Evolutionary conservation across 441 rosid species (phyloP).

Genomic region (Populus hybrid): DNA sequence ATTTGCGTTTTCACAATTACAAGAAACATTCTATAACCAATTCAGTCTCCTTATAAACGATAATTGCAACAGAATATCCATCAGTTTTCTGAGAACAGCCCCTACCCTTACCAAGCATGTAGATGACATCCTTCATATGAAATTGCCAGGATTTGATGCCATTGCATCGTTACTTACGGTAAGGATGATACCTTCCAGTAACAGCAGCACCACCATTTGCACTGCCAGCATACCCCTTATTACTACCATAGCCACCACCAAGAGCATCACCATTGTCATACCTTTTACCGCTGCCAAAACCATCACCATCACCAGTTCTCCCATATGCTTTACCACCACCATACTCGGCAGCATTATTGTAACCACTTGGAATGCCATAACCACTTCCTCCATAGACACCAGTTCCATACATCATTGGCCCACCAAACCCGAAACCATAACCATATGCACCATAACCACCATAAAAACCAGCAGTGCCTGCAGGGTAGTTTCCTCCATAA

Average conservation of each 20-base stretch:
- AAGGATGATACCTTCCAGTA: conserved; percentile 28
- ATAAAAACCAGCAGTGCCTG: conserved; percentile 35
- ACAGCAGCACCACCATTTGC: conserved; percentile 16
- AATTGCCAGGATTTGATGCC: neutral
- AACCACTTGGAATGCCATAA: conserved; percentile 34
- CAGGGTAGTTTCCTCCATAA: conserved; percentile 33
- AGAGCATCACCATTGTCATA: conserved; percentile 30
- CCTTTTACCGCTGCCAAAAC: conserved; percentile 35
- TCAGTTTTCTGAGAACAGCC: neutral
- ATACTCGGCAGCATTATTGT: conserved; percentile 33
- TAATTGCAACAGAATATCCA: conserved; percentile 6
- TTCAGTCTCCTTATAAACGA: neutral
- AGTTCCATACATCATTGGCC: conserved; percentile 39
- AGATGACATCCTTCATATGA: neutral
- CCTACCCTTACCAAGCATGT: neutral
- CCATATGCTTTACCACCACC: conserved; percentile 35
- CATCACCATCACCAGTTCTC: conserved; percentile 19
- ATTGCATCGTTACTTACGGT: conserved; percentile 17
- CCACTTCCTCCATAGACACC: conserved; percentile 44
- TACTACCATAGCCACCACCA: conserved; percentile 4
- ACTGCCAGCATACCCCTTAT: conserved; percentile 16
- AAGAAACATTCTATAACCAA: too few species aligned
- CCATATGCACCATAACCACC: conserved; percentile 50
- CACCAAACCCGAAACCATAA: conserved; percentile 38
- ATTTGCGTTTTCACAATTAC: neutral